These are phyloP conservation scores for Paramecium octaurelia DNA, from an alignment of 73 alveolate species.

Conservation along the genomic window DNA sequence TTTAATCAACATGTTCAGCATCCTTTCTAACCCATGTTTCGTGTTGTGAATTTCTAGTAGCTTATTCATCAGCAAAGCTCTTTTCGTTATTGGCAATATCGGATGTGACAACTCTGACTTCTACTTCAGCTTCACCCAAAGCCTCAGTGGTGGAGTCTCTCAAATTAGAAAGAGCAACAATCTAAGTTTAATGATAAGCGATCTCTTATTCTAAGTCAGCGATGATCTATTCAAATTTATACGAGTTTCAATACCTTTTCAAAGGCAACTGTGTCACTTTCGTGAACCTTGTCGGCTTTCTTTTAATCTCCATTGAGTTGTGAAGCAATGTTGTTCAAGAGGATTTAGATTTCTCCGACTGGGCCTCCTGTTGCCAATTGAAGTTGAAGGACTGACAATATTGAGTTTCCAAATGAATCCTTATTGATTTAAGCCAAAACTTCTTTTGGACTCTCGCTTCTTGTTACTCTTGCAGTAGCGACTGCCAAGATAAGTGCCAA, in stretches of 20 bases:
- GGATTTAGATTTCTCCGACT: conserved; percentile 44
- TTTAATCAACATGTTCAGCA: conserved; percentile 41
- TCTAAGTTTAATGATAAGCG: neutral
- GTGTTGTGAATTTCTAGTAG: conserved; percentile 1
- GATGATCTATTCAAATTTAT: neutral
- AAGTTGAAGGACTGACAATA: conserved; percentile 24
- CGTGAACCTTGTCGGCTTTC: conserved; percentile 52
- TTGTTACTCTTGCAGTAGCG: neutral
- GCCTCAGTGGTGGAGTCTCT: conserved; percentile 41
- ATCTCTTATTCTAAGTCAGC: conserved; percentile 22
- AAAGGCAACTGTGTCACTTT: conserved; percentile 38
- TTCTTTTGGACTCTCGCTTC: conserved; percentile 28
- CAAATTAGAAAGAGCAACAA: conserved; percentile 14
- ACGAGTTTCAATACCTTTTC: neutral
- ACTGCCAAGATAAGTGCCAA: conserved; percentile 14
- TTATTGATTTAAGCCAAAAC: conserved; percentile 24
- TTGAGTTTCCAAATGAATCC: conserved; percentile 33
- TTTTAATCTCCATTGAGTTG: conserved; percentile 19
- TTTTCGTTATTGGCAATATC: conserved; percentile 44
- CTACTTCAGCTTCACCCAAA: conserved; percentile 37
- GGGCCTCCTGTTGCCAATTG: conserved; percentile 42
- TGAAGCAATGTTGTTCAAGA: conserved; percentile 37
- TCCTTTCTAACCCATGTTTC: conserved; percentile 38
- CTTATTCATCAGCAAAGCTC: conserved; percentile 24
- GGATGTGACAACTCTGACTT: conserved; percentile 40